Percentiles rank a stretch among this genome's conserved stretches.
phyloP scores from a whole-genome alignment of 768 basidiomycete species.

The Suillus cothurnatus region DNA sequence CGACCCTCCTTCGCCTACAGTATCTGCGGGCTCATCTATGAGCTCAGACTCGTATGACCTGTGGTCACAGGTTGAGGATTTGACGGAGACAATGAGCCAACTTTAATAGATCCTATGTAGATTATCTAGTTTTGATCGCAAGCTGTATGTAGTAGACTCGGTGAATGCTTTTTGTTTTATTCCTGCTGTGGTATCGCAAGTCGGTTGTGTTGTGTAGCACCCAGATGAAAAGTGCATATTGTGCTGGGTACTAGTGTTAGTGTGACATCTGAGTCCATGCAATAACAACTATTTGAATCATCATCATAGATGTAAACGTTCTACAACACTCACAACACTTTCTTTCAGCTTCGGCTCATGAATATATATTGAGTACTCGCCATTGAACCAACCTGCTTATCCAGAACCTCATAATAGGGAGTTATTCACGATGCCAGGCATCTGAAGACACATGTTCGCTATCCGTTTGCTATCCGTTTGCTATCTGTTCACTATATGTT shows the following conservation, averaged over 20 bases:
- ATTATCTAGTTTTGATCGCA: background rate
- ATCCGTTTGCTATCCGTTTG: background rate
- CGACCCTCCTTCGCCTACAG: background rate
- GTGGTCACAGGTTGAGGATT: conserved; percentile 5
- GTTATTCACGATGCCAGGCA: background rate
- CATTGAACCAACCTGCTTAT: background rate
- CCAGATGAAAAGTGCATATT: too few relatives aligned
- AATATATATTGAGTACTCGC: background rate
- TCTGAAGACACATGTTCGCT: background rate
- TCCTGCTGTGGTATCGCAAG: too few relatives aligned
- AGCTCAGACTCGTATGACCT: conserved; percentile 1
- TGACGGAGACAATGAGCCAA: background rate
- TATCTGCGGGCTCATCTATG: background rate
- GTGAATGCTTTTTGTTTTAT: background rate
- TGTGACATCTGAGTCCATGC: too few relatives aligned
- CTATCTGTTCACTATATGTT: background rate
- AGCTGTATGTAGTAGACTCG: background rate
- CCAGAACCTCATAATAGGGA: background rate
- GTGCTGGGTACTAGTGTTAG: too few relatives aligned
- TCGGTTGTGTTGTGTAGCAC: too few relatives aligned
- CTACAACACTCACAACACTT: too few relatives aligned
- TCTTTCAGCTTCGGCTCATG: background rate
- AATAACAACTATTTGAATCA: too few relatives aligned
- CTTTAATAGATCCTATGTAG: background rate
- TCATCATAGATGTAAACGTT: too few relatives aligned